phyloP scores from a whole-genome alignment of 129 eudicot genomes.

The Chrysanthemum makinoi region DNA sequence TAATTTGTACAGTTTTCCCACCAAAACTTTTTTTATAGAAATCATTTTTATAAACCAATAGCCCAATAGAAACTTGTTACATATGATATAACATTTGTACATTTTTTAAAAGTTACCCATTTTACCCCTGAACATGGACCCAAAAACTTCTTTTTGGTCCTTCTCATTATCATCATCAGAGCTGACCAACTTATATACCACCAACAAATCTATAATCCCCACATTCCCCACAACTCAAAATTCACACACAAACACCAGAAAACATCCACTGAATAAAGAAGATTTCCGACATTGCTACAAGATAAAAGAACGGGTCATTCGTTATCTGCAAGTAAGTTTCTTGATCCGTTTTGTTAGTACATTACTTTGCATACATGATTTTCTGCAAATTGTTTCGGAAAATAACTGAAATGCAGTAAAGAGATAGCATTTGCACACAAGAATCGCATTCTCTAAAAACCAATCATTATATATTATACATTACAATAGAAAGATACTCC shows the following conservation, averaged over 20 bases:
- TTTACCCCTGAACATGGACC: background rate
- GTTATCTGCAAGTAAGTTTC: slow-evolving; percentile 40
- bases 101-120: slow-evolving; percentile 4
- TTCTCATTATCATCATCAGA: slow-evolving; percentile 17
- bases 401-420: background rate
- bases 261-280: slow-evolving; percentile 10
- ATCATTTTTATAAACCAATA: slow-evolving; percentile 12
- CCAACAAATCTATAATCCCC: slow-evolving; percentile 26
- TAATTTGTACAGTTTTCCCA: slow-evolving; percentile 36
- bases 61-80: slow-evolving; percentile 4
- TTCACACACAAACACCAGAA: slow-evolving; percentile 24
- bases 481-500: slow-evolving; percentile 35
- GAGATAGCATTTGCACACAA: slow-evolving; percentile 42
- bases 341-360: slow-evolving; percentile 22
- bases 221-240: slow-evolving; percentile 33
- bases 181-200: slow-evolving; percentile 36
- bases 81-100: slow-evolving; percentile 18
- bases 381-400: slow-evolving; percentile 11
- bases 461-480: slow-evolving; percentile 50
- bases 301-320: slow-evolving; percentile 23
- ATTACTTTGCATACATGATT: slow-evolving; percentile 16
- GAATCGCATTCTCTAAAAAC: slow-evolving; percentile 41
- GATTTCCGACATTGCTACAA: background rate
- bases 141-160: slow-evolving; percentile 8
- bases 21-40: slow-evolving; percentile 18